Evolutionary conservation across 2,329 filamentous ascomycete genomes (phyloP), one percentile per base, ranked within the genome.

Genomic region (Pseudomassariella vexata): DNA sequence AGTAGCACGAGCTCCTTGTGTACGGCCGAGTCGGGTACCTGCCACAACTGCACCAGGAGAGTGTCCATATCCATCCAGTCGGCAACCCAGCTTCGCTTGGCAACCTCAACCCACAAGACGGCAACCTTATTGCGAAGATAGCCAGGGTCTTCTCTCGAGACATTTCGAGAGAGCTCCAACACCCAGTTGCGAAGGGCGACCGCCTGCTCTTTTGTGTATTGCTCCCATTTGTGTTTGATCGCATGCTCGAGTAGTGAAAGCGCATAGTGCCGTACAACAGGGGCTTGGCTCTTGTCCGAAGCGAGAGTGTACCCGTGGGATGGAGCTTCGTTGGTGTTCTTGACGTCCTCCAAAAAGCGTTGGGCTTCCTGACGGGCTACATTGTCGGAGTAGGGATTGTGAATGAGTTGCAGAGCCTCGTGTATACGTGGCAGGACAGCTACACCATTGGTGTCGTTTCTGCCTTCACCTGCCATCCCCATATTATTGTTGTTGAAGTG

Each of bases 11-110:
- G 75, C 53, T 92, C 84, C 59, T 94, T 92, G 55, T 81, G 75
- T 6, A 73, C 73, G 19, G 70, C 60, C 17, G 73, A 73, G 42
- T 76, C 72, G 12, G 69, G 68, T 11, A 71, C 57, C 55, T 88
- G 81, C 92, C 92, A 98, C 14, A 96, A 69, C 48, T 79, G 74
- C 26, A 89, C 76, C 34, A 98, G 71, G 51, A 85, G 71, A 41
- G 79, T 65, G 56, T 98, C 94, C 90, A 98, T 95, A 52, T 94
- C 80, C 66, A 84, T 79, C 92, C 94, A 98, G 40, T 92, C 84
- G 19, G 77, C 70, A n/a, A 74, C 86, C 92, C 92, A 98, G 53
- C 79, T 85, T 48, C 90, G 76, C 65, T 96, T 96, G 24, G 89
- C 88, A 32, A 95, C 70, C 58, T 96, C 92, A 6, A 89, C 85